Conservation (phyloP, 768 basidiomycete species). For the Termitomyces sp. region DNA sequence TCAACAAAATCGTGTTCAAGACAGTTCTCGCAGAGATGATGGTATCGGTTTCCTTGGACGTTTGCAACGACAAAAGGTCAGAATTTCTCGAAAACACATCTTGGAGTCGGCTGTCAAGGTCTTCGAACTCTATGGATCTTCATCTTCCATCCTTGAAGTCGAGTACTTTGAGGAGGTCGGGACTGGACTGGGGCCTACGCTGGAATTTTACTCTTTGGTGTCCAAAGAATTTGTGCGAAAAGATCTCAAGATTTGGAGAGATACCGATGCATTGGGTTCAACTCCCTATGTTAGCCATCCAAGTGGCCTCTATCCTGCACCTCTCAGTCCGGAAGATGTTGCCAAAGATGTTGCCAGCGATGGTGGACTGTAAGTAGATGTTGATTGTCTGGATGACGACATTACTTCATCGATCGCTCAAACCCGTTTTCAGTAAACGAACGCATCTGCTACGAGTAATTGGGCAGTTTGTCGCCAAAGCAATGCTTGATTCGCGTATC, state of each 20-base stretch:
- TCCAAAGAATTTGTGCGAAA: conserved; percentile 92
- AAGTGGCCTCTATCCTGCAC: conserved; percentile 83
- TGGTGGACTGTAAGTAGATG: conserved; percentile 62
- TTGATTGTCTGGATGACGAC: background rate
- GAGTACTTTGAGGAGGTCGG: conserved; percentile 99
- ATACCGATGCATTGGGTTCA: conserved; percentile 61
- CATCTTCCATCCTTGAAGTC: conserved; percentile 91
- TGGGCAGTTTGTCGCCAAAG: conserved; percentile 96
- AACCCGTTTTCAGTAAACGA: conserved; percentile 54
- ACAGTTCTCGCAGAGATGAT: conserved; percentile 81
- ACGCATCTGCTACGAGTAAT: conserved; percentile 86
- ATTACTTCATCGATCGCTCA: background rate
- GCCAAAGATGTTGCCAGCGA: conserved; percentile 68
- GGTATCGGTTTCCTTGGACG: conserved; percentile 91
- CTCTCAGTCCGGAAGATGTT: conserved; percentile 67
- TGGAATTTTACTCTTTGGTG: conserved; percentile 98
- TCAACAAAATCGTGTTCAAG: conserved; percentile 76
- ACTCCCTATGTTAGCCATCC: conserved; percentile 82
- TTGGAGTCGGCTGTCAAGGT: conserved; percentile 96
- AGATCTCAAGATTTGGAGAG: conserved; percentile 89
- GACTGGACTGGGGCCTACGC: conserved; percentile 93
- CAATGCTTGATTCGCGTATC: conserved; percentile 94
- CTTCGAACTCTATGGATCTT: conserved; percentile 94
- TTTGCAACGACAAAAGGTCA: conserved; percentile 92
- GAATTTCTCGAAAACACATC: conserved; percentile 92